phyloP scores from a whole-genome alignment of 768 basidiomycete species.

The Termitomyces sp. region DNA sequence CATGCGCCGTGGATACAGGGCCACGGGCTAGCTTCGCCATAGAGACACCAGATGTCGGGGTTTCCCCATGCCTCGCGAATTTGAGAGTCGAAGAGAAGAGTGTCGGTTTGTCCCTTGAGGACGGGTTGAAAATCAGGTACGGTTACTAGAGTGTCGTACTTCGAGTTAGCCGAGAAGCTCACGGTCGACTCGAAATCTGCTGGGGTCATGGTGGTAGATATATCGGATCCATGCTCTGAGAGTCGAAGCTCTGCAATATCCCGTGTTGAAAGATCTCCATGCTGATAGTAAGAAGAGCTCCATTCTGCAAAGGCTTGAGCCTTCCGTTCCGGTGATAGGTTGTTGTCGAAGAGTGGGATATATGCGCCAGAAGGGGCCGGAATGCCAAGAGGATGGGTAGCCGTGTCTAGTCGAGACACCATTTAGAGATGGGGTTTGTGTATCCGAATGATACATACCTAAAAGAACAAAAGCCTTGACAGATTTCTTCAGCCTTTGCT shows the following conservation, averaged over 20 bases:
- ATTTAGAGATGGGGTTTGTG: background rate
- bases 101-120: background rate
- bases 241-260: too few relatives aligned
- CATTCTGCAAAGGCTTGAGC: background rate
- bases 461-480: too few relatives aligned
- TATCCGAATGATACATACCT: too few relatives aligned
- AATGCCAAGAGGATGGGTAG: background rate
- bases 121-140: background rate
- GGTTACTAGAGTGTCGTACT: too few relatives aligned
- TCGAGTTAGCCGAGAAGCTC: background rate
- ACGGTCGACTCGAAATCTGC: background rate
- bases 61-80: too few relatives aligned
- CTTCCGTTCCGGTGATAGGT: background rate
- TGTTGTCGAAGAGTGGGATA: background rate
- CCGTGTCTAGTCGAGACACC: background rate
- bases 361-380: background rate
- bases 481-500: too few relatives aligned
- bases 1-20: too few relatives aligned
- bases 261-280: too few relatives aligned
- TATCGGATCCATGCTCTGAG: background rate
- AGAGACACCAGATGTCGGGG: background rate
- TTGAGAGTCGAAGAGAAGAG: too few relatives aligned
- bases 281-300: conserved; percentile 1
- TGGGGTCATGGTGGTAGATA: background rate
- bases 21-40: background rate